Conservation (phyloP, 192 early-diverging fungal species). For the Phlyctochytrium bullatum region DNA sequence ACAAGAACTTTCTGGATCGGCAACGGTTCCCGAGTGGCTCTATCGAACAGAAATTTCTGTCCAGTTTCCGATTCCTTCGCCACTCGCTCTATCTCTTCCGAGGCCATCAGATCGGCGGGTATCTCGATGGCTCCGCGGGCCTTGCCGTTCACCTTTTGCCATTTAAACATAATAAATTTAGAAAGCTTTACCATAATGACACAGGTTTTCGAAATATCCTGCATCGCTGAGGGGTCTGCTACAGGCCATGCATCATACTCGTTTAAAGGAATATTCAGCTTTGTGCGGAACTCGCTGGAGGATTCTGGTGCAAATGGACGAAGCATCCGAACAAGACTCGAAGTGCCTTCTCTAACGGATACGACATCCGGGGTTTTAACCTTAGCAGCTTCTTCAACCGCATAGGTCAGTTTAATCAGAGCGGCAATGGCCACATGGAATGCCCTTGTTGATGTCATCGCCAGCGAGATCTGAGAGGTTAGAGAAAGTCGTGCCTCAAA, state of each 20-base stretch:
- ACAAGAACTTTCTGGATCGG: slow-evolving; percentile 61
- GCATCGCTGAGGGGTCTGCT: slow-evolving; percentile 10
- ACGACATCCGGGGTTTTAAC: neutral
- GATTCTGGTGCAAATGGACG: slow-evolving; percentile 37
- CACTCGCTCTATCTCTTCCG: slow-evolving; percentile 40
- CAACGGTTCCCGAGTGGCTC: slow-evolving; percentile 31
- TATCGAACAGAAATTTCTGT: slow-evolving; percentile 24
- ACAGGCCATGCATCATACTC: too few species aligned
- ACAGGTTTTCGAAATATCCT: slow-evolving; percentile 17
- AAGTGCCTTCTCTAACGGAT: slow-evolving; percentile 3
- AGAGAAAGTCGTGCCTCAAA: too few species aligned
- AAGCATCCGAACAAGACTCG: slow-evolving; percentile 22
- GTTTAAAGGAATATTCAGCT: too few species aligned
- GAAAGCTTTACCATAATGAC: too few species aligned
- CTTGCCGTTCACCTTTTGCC: slow-evolving; percentile 80
- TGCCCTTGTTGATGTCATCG: slow-evolving; percentile 43
- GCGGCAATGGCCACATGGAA: slow-evolving; percentile 85
- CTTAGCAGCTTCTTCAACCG: slow-evolving; percentile 18
- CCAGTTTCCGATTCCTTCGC: slow-evolving; percentile 20
- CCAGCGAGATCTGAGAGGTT: slow-evolving; percentile 30
- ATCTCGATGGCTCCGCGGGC: slow-evolving; percentile 61
- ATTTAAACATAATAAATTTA: too few species aligned
- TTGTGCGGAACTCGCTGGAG: slow-evolving; percentile 22
- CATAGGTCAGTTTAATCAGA: slow-evolving; percentile 78
- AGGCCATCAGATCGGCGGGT: slow-evolving; percentile 30